phyloP scores from a whole-genome alignment of 1,284 basidiomycete species.

The Ceratobasidium papillatum region DNA sequence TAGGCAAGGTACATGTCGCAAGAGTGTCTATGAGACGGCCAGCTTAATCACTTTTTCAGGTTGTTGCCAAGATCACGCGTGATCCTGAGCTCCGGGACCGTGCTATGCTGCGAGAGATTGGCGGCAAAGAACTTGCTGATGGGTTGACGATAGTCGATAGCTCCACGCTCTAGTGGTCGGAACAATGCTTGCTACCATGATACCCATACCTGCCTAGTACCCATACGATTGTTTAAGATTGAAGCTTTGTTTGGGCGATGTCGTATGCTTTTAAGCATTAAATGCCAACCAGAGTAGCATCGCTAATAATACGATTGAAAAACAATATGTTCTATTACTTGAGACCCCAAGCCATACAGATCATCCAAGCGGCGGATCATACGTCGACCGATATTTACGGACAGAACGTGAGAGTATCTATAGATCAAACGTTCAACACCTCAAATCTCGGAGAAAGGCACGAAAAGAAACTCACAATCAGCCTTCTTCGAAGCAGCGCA shows the following conservation, averaged over 20 bases:
- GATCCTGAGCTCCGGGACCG: constrained; percentile 32
- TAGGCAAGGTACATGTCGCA: constrained; percentile 2
- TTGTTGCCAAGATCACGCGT: background rate
- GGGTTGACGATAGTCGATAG: constrained; percentile 15
- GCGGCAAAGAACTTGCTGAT: constrained; percentile 19
- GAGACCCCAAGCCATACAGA: background rate
- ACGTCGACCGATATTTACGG: background rate
- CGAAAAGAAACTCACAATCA: constrained; percentile 31
- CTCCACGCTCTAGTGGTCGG: background rate
- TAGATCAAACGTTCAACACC: constrained; percentile 37
- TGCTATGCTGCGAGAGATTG: constrained; percentile 14
- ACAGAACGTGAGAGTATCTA: constrained; percentile 50
- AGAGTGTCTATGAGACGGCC: background rate
- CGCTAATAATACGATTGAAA: background rate
- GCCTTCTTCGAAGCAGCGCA: constrained; percentile 34
- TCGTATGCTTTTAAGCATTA: too few species aligned
- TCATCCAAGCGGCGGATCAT: background rate
- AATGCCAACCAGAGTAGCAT: background rate
- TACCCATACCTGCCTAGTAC: background rate
- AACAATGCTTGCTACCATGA: background rate
- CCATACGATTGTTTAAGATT: background rate
- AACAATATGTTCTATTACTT: background rate
- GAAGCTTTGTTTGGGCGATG: too few species aligned
- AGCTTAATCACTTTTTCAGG: background rate
- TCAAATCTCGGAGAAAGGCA: background rate